Conservation (phyloP, 495 filamentous ascomycete genomes). For the Friedmanniomyces simplex region DNA sequence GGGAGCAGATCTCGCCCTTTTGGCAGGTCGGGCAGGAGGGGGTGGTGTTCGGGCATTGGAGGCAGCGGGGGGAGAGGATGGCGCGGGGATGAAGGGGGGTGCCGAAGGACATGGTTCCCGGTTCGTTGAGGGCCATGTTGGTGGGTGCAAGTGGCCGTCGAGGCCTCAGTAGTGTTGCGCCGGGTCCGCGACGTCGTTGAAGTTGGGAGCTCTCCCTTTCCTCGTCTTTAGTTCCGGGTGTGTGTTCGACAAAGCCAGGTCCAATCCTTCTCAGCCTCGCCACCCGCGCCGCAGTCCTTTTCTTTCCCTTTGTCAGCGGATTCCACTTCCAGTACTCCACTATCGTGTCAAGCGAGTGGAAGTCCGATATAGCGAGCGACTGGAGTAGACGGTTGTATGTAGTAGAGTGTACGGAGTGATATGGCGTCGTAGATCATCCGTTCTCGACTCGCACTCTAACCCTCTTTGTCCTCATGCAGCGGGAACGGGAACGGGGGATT, state of each 20-base stretch:
- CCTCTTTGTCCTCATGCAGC: neutral
- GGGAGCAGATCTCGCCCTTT: constrained; percentile 41
- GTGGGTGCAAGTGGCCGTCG: neutral
- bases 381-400: neutral
- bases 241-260: neutral
- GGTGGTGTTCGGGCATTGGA: constrained; percentile 25
- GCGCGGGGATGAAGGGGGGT: neutral
- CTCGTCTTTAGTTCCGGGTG: neutral
- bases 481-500: neutral
- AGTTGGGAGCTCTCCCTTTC: neutral
- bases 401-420: neutral
- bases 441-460: neutral
- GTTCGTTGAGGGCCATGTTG: neutral
- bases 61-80: constrained; percentile 21
- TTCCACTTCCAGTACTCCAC: neutral
- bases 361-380: neutral
- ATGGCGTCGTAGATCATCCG: neutral
- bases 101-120: constrained; percentile 1
- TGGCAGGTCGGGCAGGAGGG: constrained; percentile 27
- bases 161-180: neutral
- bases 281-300: neutral
- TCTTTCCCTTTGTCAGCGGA: neutral
- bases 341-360: neutral
- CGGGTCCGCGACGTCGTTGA: neutral
- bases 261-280: neutral